phyloP scores from a whole-genome alignment of 2,329 filamentous ascomycete species.

The Raffaelea albimanens region DNA sequence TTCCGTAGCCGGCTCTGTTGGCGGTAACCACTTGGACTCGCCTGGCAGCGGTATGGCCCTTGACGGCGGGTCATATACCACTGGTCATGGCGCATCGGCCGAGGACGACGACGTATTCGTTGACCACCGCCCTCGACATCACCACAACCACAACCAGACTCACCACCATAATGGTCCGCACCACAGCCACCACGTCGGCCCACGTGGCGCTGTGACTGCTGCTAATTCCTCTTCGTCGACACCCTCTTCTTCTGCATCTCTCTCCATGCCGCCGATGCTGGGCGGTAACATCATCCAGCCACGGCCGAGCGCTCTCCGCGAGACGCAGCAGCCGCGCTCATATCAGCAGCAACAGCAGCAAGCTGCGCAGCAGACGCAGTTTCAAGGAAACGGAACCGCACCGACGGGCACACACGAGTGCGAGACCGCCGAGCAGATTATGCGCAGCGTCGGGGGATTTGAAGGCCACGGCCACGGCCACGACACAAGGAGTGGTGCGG shows the following conservation, averaged over 20 bases:
- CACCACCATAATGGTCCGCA: not conserved
- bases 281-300: conserved; percentile 16
- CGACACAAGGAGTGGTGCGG: too few species aligned
- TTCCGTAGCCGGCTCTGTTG: conserved; percentile 19
- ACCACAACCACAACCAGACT: conserved; percentile 38
- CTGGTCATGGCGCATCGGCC: conserved; percentile 9
- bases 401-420: conserved; percentile 13
- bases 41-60: not conserved
- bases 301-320: conserved; percentile 27
- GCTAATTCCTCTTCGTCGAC: too few species aligned
- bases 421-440: conserved; percentile 56
- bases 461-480: conserved; percentile 42
- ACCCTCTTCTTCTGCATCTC: too few species aligned
- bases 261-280: not conserved
- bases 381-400: not conserved
- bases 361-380: conserved; percentile 12
- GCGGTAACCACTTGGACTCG: conserved; percentile 1
- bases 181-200: not conserved
- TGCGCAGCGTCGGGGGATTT: conserved; percentile 27
- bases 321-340: conserved; percentile 21
- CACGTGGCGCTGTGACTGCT: too few species aligned
- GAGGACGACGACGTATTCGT: conserved; percentile 17
- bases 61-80: conserved; percentile 30
- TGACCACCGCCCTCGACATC: conserved; percentile 46
- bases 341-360: conserved; percentile 20